Evolutionary conservation across 768 basidiomycete genomes (phyloP).

Genomic region (Psilocybe sp.): DNA sequence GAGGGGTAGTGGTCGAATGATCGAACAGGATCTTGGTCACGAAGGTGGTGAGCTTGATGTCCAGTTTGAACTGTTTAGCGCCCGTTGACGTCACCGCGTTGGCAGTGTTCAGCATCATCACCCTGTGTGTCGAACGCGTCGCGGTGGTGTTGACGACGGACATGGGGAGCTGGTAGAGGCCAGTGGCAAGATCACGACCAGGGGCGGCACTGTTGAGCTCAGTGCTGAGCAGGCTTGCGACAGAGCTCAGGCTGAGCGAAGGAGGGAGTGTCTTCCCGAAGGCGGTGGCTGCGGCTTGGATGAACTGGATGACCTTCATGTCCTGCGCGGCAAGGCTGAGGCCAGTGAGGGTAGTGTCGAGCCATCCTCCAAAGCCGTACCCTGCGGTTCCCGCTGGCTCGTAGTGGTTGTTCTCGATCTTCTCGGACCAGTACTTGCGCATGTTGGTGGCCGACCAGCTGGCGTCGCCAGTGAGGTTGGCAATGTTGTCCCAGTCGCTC

Average conservation of each 20-base stretch:
- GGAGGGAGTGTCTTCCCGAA: background rate
- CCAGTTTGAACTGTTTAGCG: conserved; percentile 43
- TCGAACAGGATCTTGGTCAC: conserved; percentile 54
- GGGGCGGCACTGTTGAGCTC: conserved; percentile 2
- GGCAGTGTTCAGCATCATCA: background rate
- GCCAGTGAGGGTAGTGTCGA: conserved; percentile 1
- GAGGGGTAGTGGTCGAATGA: conserved; percentile 40
- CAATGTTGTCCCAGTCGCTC: conserved; percentile 3
- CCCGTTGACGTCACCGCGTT: too few relatives aligned
- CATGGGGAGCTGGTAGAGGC: conserved; percentile 3
- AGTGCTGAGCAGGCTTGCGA: background rate
- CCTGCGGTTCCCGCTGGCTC: background rate
- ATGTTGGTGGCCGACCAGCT: conserved; percentile 1
- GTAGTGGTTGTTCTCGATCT: background rate
- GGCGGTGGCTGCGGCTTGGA: conserved; percentile 3
- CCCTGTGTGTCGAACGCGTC: conserved; percentile 1
- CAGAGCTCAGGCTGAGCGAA: background rate
- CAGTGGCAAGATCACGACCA: background rate
- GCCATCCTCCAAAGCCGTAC: conserved; percentile 1
- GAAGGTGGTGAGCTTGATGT: conserved; percentile 54
- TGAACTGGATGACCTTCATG: background rate
- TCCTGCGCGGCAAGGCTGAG: conserved; percentile 1
- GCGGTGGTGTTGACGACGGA: background rate
- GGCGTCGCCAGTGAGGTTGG: background rate
- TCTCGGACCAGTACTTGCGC: conserved; percentile 1